Evolutionary conservation across 2,329 filamentous ascomycete genomes (phyloP).

Genomic region (Monosporascus sp.): DNA sequence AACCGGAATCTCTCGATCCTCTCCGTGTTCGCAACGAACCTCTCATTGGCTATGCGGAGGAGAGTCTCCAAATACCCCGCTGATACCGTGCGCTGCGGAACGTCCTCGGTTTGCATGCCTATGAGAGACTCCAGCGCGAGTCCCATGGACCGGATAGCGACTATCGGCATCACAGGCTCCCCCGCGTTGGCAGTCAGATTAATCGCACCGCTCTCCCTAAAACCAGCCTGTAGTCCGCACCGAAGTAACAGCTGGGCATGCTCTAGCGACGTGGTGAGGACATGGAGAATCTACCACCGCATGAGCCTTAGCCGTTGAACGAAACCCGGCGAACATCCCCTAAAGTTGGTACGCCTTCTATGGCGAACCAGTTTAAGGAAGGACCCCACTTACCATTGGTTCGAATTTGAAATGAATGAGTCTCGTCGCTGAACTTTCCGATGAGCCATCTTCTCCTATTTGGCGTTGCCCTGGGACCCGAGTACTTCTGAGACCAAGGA

Average conservation of each 20-base stretch:
- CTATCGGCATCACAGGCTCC: constrained; percentile 56
- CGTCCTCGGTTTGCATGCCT: constrained; percentile 47
- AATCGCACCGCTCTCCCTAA: constrained; percentile 83
- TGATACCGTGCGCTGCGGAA: constrained; percentile 48
- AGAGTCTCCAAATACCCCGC: constrained; percentile 63
- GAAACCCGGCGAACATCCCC: too few species aligned
- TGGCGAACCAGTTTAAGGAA: too few species aligned
- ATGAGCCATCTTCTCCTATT: constrained; percentile 9
- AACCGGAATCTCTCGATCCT: constrained; percentile 60
- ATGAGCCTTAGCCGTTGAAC: background rate
- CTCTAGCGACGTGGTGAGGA: constrained; percentile 68
- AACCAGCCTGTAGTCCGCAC: constrained; percentile 75
- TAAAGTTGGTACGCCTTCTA: too few species aligned
- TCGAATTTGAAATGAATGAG: constrained; percentile 87
- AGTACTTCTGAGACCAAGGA: constrained; percentile 31
- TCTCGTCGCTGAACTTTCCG: constrained; percentile 32
- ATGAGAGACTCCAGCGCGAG: constrained; percentile 78
- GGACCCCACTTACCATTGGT: constrained; percentile 68
- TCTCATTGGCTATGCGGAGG: constrained; percentile 65
- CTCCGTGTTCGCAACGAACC: constrained; percentile 64
- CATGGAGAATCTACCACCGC: constrained; percentile 69
- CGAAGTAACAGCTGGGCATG: constrained; percentile 72
- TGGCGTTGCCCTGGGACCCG: constrained; percentile 26
- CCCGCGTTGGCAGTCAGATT: constrained; percentile 45
- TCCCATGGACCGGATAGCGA: constrained; percentile 80